Conservation (phyloP, 78 protist species). For the Polysphondylium violaceum region DNA sequence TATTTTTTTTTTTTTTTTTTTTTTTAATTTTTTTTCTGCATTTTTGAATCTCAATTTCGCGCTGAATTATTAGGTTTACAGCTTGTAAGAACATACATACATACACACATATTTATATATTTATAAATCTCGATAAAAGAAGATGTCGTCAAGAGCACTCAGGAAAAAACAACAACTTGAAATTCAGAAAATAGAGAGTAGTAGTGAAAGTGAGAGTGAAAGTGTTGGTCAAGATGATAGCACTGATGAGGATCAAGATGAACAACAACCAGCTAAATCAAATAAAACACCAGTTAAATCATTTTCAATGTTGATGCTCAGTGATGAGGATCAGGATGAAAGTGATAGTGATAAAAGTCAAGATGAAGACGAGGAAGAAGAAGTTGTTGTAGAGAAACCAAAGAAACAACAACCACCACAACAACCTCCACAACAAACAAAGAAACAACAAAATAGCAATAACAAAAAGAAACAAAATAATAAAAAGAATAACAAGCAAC, state of each 20-base stretch:
- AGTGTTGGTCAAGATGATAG: too few relatives aligned
- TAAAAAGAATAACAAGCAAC: neutral
- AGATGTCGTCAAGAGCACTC: conserved; percentile 65
- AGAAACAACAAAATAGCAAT: conserved; percentile 22
- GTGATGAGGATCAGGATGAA: conserved; percentile 37
- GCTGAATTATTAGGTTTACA: too few relatives aligned
- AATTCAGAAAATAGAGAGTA: neutral
- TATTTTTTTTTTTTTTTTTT: too few relatives aligned
- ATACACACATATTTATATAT: too few relatives aligned
- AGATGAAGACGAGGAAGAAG: conserved; percentile 21
- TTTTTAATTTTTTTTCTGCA: too few relatives aligned
- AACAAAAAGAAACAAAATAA: conserved; percentile 23
- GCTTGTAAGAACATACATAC: too few relatives aligned
- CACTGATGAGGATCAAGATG: neutral
- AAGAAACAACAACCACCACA: neutral
- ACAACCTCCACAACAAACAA: conserved; percentile 1
- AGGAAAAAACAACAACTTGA: conserved; percentile 27
- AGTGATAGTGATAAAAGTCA: conserved; percentile 4
- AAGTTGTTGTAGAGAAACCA: neutral
- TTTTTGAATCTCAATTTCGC: too few relatives aligned
- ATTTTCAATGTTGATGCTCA: conserved; percentile 48
- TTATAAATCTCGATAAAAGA: too few relatives aligned
- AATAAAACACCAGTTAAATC: too few relatives aligned
- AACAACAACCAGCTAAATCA: neutral
- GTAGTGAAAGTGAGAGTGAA: conserved; percentile 1